A percentile compares a stretch with the other conserved stretches of the same genome.
Conservation (phyloP, 169 alveolate species). For the Theileria equi region DNA sequence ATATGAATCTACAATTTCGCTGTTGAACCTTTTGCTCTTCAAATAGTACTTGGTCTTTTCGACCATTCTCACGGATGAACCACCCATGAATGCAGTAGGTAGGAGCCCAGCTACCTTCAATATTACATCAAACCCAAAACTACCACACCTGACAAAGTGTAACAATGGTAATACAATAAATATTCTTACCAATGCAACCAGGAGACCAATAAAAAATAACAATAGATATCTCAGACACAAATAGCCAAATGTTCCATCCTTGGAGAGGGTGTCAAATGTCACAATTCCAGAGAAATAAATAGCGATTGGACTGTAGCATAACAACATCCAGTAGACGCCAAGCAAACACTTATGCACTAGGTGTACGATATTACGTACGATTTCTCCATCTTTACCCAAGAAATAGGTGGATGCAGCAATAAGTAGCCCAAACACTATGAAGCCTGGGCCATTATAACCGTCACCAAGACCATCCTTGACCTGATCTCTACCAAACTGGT, state of each 20-base stretch:
- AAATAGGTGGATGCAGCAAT: conserved; percentile 6
- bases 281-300: conserved; percentile 20
- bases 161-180: conserved; percentile 10
- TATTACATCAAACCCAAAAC: conserved; percentile 10
- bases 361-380: conserved; percentile 4
- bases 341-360: conserved; percentile 18
- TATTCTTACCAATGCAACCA: conserved; percentile 4
- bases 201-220: not conserved
- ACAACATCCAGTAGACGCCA: conserved; percentile 25
- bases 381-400: conserved; percentile 24
- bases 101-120: conserved; percentile 2
- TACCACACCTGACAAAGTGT: conserved; percentile 16
- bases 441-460: conserved; percentile 37
- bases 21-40: conserved; percentile 16
- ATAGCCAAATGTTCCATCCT: conserved; percentile 3
- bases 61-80: conserved; percentile 26
- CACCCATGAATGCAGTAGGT: conserved; percentile 23
- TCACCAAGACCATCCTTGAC: conserved; percentile 19
- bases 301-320: conserved; percentile 31
- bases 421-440: conserved; percentile 16
- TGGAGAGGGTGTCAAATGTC: not conserved
- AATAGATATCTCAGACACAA: conserved; percentile 9
- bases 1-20: conserved; percentile 14
- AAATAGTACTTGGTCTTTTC: conserved; percentile 27
- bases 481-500: conserved; percentile 7